A percentile compares a stretch with the other conserved stretches of the same genome.
These are phyloP conservation scores for Pseudisothecium myosuroides DNA, from an alignment of 225 moss, liverwort and hornwort species.

Conservation along the genomic window DNA sequence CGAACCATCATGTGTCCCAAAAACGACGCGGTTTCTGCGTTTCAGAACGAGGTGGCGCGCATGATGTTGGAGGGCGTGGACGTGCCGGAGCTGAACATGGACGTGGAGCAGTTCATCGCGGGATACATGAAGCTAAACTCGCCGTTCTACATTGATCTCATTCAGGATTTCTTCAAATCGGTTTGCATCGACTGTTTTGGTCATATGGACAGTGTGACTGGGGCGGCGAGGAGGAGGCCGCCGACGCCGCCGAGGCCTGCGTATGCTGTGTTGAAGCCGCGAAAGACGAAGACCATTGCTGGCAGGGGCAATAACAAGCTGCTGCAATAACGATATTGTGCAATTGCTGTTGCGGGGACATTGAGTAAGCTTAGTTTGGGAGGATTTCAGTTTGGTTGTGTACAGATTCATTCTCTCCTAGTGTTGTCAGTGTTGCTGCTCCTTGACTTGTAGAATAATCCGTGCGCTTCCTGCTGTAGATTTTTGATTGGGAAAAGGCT, in stretches of 20 bases:
- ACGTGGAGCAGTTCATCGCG: slow-evolving; percentile 48
- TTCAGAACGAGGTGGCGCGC: slow-evolving; percentile 44
- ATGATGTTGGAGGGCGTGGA: slow-evolving; percentile 49
- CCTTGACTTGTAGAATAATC: slow-evolving; percentile 36
- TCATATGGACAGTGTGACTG: not conserved
- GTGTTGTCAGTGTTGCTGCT: slow-evolving; percentile 1
- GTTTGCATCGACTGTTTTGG: slow-evolving; percentile 50
- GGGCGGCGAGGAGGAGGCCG: not conserved
- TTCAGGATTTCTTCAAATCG: slow-evolving; percentile 48
- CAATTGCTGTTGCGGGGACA: not conserved
- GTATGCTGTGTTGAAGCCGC: slow-evolving; percentile 14
- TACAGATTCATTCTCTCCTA: slow-evolving; percentile 38
- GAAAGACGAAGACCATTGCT: slow-evolving; percentile 11
- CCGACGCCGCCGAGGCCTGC: slow-evolving; percentile 4
- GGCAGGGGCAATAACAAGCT: not conserved
- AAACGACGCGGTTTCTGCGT: slow-evolving; percentile 21
- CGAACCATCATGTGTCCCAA: slow-evolving; percentile 13
- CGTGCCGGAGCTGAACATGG: slow-evolving; percentile 32
- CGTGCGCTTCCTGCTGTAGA: slow-evolving; percentile 6
- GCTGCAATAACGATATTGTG: not conserved
- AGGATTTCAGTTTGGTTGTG: slow-evolving; percentile 8
- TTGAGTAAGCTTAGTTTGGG: not conserved
- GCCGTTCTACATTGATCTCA: slow-evolving; percentile 41
- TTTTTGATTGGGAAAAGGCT: not conserved
- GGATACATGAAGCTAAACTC: slow-evolving; percentile 52